Percentiles rank a stretch among this genome's conserved stretches.
phyloP scores from a whole-genome alignment of 495 filamentous ascomycete genomes.

The Penicillium odoratum region DNA sequence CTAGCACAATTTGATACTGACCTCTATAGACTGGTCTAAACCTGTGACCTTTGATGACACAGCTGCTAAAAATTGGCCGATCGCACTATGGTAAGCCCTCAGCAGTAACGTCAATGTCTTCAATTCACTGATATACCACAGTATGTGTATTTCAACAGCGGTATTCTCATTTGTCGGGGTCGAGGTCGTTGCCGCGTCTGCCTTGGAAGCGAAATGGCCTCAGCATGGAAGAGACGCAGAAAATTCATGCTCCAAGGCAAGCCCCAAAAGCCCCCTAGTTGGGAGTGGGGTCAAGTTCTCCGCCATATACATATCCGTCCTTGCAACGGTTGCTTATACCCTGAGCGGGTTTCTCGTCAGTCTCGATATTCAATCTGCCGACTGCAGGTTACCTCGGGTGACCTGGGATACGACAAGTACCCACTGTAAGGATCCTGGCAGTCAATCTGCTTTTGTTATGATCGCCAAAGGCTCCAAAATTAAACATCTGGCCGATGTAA shows the following conservation, averaged over 20 bases:
- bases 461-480: constrained; percentile 29
- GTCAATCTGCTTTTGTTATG: constrained; percentile 38
- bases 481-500: constrained; percentile 29
- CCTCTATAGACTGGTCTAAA: constrained; percentile 8
- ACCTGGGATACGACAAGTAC: constrained; percentile 20
- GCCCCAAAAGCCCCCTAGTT: constrained; percentile 11
- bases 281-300: constrained; percentile 31
- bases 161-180: constrained; percentile 47
- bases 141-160: constrained; percentile 44
- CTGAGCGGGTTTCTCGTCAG: constrained; percentile 27
- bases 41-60: constrained; percentile 22
- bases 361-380: constrained; percentile 39
- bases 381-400: constrained; percentile 33
- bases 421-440: constrained; percentile 5
- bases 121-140: constrained; percentile 11
- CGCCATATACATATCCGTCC: constrained; percentile 32
- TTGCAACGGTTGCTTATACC: constrained; percentile 14
- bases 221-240: neutral
- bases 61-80: constrained; percentile 27
- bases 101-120: neutral
- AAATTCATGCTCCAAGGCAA: neutral
- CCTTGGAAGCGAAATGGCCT: constrained; percentile 41
- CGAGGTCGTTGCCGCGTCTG: constrained; percentile 45
- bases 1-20: neutral
- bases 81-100: constrained; percentile 35